phyloP scores from a whole-genome alignment of 805 yeast genomes.

The Yarrowia sp. region DNA sequence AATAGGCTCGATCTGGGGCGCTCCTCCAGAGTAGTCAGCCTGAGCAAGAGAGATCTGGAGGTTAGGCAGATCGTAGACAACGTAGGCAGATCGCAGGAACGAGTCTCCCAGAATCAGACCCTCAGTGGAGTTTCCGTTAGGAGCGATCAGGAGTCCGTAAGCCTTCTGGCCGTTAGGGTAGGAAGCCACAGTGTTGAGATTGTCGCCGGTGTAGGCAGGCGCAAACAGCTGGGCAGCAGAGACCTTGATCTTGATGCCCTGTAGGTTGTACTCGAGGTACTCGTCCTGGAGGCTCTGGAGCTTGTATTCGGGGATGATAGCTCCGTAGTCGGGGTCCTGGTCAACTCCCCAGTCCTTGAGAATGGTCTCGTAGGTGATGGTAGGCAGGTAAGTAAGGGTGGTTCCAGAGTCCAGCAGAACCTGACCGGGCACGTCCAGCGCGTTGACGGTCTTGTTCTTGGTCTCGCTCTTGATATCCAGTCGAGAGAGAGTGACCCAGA shows the following conservation, averaged over 20 bases:
- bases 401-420: constrained; percentile 62
- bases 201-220: constrained; percentile 42
- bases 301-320: constrained; percentile 11
- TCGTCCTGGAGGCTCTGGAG: constrained; percentile 82
- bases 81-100: constrained; percentile 67
- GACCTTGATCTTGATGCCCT: constrained; percentile 88
- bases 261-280: constrained; percentile 87
- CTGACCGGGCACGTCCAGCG: constrained; percentile 36
- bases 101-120: constrained; percentile 60
- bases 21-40: constrained; percentile 47
- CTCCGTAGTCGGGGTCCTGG: constrained; percentile 54
- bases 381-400: constrained; percentile 58
- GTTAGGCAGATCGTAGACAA: constrained; percentile 69
- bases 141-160: not conserved
- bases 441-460: constrained; percentile 48
- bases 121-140: constrained; percentile 51
- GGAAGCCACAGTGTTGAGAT: constrained; percentile 45
- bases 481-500: constrained; percentile 27
- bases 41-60: constrained; percentile 63
- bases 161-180: constrained; percentile 38
- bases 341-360: constrained; percentile 59
- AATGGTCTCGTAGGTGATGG: constrained; percentile 44
- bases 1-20: constrained; percentile 9
- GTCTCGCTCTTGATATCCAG: constrained; percentile 39
- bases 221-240: constrained; percentile 73